Evolutionary conservation across 352 stramenopile genomes (phyloP).

Genomic region (Pythium myriotylum): DNA sequence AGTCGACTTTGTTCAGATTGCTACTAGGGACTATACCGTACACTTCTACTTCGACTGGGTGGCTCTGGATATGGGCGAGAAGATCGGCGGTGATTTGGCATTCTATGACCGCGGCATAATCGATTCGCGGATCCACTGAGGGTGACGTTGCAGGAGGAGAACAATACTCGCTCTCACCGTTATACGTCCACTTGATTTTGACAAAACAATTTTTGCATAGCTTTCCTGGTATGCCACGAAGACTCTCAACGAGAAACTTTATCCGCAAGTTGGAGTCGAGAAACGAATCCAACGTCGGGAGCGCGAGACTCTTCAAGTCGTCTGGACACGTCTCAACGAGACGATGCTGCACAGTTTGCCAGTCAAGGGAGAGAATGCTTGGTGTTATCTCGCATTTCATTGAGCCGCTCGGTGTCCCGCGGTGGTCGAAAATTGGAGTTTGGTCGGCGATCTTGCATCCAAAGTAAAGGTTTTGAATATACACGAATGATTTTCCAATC

Average conservation of each 20-base stretch:
- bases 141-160: conserved; percentile 47
- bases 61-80: conserved; percentile 40
- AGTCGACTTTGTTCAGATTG: conserved; percentile 74
- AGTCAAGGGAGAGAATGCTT: conserved; percentile 75
- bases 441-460: conserved; percentile 62
- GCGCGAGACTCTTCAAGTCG: conserved; percentile 36
- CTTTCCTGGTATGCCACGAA: conserved; percentile 69
- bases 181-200: conserved; percentile 47
- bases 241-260: conserved; percentile 48
- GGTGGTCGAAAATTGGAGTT: conserved; percentile 61
- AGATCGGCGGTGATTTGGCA: conserved; percentile 52
- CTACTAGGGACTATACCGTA: conserved; percentile 79
- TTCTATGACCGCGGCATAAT: conserved; percentile 65
- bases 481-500: conserved; percentile 78
- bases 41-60: conserved; percentile 59
- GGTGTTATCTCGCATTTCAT: conserved; percentile 63
- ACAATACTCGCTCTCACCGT: conserved; percentile 37
- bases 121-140: conserved; percentile 60
- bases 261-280: conserved; percentile 60
- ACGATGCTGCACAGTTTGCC: conserved; percentile 66
- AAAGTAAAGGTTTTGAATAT: conserved; percentile 59
- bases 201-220: conserved; percentile 74
- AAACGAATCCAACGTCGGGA: conserved; percentile 50
- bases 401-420: conserved; percentile 37
- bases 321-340: conserved; percentile 61